phyloP scores from a whole-genome alignment of 177 flowering plant genomes.

The Telopea speciosissima region DNA sequence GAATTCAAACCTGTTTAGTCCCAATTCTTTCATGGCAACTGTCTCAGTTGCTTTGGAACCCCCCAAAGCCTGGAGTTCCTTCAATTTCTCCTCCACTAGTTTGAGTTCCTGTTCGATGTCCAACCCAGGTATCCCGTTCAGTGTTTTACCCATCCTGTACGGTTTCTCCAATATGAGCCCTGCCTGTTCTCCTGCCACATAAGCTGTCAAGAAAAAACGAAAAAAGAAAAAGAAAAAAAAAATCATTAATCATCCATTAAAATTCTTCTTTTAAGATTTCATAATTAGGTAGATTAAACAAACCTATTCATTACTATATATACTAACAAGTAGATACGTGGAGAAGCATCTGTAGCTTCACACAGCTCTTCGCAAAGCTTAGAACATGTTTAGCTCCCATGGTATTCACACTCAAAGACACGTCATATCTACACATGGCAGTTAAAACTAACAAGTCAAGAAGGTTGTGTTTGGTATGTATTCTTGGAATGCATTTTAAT shows the following conservation, averaged over 20 bases:
- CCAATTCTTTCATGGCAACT: conserved; percentile 61
- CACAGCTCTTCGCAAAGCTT: conserved; percentile 55
- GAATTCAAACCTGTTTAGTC: conserved; percentile 41
- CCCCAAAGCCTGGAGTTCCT: conserved; percentile 31
- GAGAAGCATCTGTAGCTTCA: conserved; percentile 37
- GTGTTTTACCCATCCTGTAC: conserved; percentile 48
- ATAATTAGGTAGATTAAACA: too few species aligned
- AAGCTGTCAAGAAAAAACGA: conserved; percentile 36
- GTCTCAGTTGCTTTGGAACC: conserved; percentile 28
- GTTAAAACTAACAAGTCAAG: too few species aligned
- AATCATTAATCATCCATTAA: too few species aligned
- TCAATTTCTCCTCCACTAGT: conserved; percentile 31
- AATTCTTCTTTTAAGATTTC: too few species aligned
- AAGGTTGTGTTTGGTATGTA: too few species aligned
- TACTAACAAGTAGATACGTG: conserved; percentile 61
- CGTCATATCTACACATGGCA: conserved; percentile 51
- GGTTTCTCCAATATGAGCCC: conserved; percentile 55
- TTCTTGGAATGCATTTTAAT: neutral
- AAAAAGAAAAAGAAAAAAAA: neutral
- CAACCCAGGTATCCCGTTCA: conserved; percentile 44
- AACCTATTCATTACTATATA: neutral
- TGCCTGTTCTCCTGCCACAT: conserved; percentile 55
- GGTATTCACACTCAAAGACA: conserved; percentile 51
- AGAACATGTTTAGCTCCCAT: conserved; percentile 53
- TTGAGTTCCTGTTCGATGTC: conserved; percentile 52